Conservation (phyloP, 306 rosid genomes). For the Quercus alba region DNA sequence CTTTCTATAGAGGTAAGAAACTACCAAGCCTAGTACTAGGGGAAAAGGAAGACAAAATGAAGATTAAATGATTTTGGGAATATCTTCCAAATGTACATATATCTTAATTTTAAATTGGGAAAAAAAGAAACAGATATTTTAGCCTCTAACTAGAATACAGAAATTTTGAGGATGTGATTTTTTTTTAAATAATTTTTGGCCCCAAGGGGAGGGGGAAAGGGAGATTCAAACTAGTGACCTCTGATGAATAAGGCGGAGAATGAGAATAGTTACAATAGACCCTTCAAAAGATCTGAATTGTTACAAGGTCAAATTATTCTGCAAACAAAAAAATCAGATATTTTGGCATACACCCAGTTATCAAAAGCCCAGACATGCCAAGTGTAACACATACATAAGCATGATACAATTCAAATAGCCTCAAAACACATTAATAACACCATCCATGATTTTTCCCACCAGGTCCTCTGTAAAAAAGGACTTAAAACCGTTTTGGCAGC, state of each 20-base stretch:
- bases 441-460: background rate
- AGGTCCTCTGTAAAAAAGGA: background rate
- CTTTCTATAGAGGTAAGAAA: background rate
- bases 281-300: background rate
- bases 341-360: background rate
- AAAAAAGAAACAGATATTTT: background rate
- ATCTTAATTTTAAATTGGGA: background rate
- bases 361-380: background rate
- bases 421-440: background rate
- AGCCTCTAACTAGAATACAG: background rate
- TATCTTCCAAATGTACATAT: background rate
- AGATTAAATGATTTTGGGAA: background rate
- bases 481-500: background rate
- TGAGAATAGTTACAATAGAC: background rate
- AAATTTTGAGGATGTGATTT: background rate
- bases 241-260: background rate
- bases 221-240: no score
- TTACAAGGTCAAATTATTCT: background rate
- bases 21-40: background rate
- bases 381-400: background rate
- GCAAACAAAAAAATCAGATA: background rate
- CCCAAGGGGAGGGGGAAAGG: no score
- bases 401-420: background rate
- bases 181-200: no score
- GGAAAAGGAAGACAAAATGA: background rate